A percentile compares a stretch with the other conserved stretches of the same genome.
Conservation (phyloP, 2,329 filamentous ascomycete species). For the Paecilomyces fulvus region DNA sequence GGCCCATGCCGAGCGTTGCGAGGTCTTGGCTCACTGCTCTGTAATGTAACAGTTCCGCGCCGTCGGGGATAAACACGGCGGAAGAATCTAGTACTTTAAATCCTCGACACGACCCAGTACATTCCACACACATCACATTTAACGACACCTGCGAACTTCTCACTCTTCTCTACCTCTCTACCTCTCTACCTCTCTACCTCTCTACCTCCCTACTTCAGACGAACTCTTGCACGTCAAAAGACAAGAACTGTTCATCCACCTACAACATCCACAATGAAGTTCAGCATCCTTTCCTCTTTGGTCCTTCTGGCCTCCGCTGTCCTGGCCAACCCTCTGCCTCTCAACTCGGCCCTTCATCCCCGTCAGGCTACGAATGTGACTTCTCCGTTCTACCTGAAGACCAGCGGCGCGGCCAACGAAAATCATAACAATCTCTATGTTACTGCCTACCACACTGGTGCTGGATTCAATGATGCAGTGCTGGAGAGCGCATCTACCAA, state of each 20-base stretch:
- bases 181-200: not conserved
- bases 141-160: not conserved
- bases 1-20: not conserved
- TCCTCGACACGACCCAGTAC: not conserved
- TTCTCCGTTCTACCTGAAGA: constrained; percentile 27
- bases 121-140: not conserved
- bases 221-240: not conserved
- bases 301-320: constrained; percentile 19
- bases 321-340: constrained; percentile 15
- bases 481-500: constrained; percentile 14
- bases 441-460: constrained; percentile 32
- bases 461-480: constrained; percentile 31
- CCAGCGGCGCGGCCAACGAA: constrained; percentile 15
- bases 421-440: constrained; percentile 29
- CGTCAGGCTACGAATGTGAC: constrained; percentile 10
- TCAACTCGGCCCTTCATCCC: constrained; percentile 3
- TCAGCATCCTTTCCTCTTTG: constrained; percentile 9
- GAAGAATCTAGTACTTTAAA: not conserved
- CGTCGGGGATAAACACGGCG: not conserved
- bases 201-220: not conserved
- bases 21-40: not conserved
- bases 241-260: not conserved
- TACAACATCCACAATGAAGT: not conserved
- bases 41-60: not conserved
- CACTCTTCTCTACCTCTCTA: not conserved